Evolutionary conservation across 331 rosid genomes (phyloP).

Genomic region (Spiraea crenata): DNA sequence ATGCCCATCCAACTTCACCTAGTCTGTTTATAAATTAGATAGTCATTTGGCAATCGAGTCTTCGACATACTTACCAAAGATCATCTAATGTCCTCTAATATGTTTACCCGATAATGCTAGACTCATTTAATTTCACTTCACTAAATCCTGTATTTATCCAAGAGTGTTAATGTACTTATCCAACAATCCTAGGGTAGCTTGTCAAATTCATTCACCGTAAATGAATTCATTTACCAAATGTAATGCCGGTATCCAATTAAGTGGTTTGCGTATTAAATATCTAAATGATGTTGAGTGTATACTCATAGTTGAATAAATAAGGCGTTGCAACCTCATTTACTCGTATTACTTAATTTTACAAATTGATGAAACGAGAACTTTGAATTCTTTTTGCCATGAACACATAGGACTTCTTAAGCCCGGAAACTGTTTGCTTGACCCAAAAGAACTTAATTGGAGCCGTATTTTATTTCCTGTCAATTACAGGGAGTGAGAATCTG

Average conservation of each 20-base stretch:
- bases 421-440: constrained; percentile 5
- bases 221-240: too few species aligned
- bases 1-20: neutral
- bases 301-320: too few species aligned
- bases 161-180: too few species aligned
- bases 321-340: too few species aligned
- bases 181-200: too few species aligned
- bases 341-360: neutral
- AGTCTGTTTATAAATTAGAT: too few species aligned
- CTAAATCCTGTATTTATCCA: too few species aligned
- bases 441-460: neutral
- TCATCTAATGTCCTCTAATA: neutral
- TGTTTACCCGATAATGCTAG: neutral
- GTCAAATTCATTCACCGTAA: neutral
- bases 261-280: too few species aligned
- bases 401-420: neutral
- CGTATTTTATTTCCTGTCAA: constrained; percentile 5
- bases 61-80: too few species aligned
- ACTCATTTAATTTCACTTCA: neutral
- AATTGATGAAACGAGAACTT: constrained; percentile 7
- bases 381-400: neutral
- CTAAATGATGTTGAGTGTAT: too few species aligned
- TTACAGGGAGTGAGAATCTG: constrained; percentile 14
- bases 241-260: too few species aligned
- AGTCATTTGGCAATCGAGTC: too few species aligned